Evolutionary conservation across 345 rosid species (phyloP), one percentile per base, ranked within the genome.

Genomic region (Salix viminalis): DNA sequence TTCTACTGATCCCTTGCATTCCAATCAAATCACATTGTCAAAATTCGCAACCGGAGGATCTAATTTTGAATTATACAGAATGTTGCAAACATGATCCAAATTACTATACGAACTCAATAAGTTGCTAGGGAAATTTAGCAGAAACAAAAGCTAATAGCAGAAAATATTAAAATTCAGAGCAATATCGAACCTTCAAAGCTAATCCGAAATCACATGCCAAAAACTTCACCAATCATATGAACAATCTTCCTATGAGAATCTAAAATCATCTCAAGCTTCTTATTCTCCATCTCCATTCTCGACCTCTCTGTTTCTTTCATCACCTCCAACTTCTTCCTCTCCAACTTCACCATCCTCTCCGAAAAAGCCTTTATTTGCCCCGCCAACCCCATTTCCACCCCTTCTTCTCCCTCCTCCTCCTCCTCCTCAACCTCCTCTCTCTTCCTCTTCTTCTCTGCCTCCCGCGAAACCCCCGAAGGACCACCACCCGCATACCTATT

Each of bases 301-400:
- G 79, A 74, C 82, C 81, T 84, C 81, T 87, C 90, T 0, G 84
- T 83, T 84, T 91, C 93, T 79, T 74, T 87, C 21, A 87, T 82
- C 85, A 90, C 81, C 76, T 92, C 91, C 84, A 91, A 86, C 89
- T 88, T 89, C 86, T 74, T 89, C 83, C 81, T 91, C 88, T 92
- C 93, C 86, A 89, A 70, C 56, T 83, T 82, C 69, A 81, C 81
- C 34, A 86, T 81, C 77, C 86, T 87, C 80, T 90, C 94, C 1
- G 91, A 85, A 23, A 94, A 90, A 0, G 70, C 84, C 73, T 86
- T 85, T 52, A 91, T 87, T 77, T 88, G 94, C 41, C 79, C 84
- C 0, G 93, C 97, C 52, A 92, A 78, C 18, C 78, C 82, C 75
- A 70, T 58, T 15, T 77, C 85, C 72, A 74, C 86, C 13, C 69